Conservation (phyloP, 139 green algal species). For the Yamagishiella unicocca region DNA sequence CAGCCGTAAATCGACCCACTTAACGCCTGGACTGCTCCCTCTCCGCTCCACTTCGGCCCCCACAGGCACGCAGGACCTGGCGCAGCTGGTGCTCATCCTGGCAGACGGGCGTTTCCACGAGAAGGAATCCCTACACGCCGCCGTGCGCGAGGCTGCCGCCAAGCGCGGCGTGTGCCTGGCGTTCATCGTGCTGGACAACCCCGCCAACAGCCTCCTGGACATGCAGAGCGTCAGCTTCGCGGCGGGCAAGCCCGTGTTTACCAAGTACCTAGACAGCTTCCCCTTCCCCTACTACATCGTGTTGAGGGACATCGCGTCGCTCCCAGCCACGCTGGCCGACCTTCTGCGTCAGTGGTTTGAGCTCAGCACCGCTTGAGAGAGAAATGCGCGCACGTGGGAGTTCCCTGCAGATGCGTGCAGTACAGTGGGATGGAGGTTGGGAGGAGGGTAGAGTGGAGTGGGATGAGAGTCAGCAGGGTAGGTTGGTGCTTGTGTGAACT, state of each 20-base stretch:
- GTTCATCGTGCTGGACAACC: constrained; percentile 92
- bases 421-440: too few relatives aligned
- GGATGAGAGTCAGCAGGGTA: too few relatives aligned
- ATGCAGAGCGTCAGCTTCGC: constrained; percentile 94
- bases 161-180: constrained; percentile 87
- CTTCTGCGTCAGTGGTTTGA: constrained; percentile 97
- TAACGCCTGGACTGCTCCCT: too few relatives aligned
- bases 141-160: constrained; percentile 72
- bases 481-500: too few relatives aligned
- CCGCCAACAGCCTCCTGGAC: constrained; percentile 80
- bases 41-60: too few relatives aligned
- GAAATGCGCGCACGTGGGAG: too few relatives aligned
- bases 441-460: too few relatives aligned
- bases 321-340: constrained; percentile 91
- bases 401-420: too few relatives aligned
- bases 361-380: constrained; percentile 58
- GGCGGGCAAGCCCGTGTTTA: constrained; percentile 90
- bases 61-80: constrained; percentile 23
- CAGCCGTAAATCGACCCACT: too few relatives aligned
- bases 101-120: constrained; percentile 98
- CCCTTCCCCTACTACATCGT: constrained; percentile 98
- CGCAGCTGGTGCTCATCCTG: constrained; percentile 97
- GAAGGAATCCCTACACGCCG: constrained; percentile 83
- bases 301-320: constrained; percentile 87
- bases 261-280: constrained; percentile 97